Percentiles rank a stretch among this genome's conserved stretches.
Evolutionary conservation across 495 filamentous ascomycete genomes (phyloP).

Genomic region (Penicillium simplicissimum): DNA sequence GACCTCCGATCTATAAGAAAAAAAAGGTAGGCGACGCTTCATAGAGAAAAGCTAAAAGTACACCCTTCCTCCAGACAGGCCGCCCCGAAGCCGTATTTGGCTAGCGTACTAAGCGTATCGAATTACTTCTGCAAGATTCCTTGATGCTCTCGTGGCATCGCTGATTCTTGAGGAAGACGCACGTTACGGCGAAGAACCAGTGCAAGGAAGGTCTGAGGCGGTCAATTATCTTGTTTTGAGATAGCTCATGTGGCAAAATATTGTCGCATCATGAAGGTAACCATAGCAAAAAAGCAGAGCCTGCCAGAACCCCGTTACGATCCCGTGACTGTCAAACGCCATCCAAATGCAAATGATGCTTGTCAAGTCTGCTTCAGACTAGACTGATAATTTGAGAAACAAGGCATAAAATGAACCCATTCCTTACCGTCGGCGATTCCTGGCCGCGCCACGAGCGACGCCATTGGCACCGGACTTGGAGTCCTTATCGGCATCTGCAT

Average conservation of each 20-base stretch:
- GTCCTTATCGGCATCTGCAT: conserved; percentile 46
- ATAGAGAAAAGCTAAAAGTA: too few species aligned
- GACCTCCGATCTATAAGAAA: too few species aligned
- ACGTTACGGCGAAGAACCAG: not conserved
- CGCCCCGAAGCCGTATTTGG: too few species aligned
- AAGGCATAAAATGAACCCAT: conserved; percentile 1
- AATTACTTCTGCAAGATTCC: too few species aligned
- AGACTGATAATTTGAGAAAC: not conserved
- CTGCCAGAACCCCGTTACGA: not conserved
- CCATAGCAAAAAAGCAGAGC: not conserved
- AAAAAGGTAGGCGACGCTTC: too few species aligned
- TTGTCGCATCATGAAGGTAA: not conserved
- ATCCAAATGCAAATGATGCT: conserved; percentile 1
- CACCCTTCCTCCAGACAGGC: too few species aligned
- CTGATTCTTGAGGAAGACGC: too few species aligned
- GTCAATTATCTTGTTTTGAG: not conserved
- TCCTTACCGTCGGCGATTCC: conserved; percentile 28
- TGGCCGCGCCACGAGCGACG: conserved; percentile 16
- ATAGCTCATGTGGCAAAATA: not conserved
- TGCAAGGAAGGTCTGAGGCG: not conserved
- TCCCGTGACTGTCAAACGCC: not conserved
- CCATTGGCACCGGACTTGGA: conserved; percentile 18
- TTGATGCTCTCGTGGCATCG: too few species aligned
- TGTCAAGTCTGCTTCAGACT: not conserved
- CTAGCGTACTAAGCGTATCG: too few species aligned